These are phyloP conservation scores for Metarhizium sp. DNA, from an alignment of 2,329 filamentous ascomycete genomes.

Conservation along the genomic window DNA sequence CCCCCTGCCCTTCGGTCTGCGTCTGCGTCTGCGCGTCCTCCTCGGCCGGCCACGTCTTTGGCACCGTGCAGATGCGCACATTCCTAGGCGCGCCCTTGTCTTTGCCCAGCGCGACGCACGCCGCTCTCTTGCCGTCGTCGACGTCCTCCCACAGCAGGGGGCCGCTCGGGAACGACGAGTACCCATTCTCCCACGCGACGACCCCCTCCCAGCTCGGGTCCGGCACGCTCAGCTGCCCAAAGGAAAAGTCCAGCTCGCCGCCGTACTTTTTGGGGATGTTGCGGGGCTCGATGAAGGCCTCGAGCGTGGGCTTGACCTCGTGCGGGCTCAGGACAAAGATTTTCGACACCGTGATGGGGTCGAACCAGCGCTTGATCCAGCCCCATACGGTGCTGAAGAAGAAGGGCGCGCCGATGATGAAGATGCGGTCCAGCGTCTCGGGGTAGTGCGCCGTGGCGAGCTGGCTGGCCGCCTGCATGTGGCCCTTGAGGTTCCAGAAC, in stretches of 20 bases:
- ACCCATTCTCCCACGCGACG: conserved; percentile 41
- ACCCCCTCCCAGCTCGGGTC: conserved; percentile 50
- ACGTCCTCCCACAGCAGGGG: conserved; percentile 47
- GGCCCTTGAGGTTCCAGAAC: conserved; percentile 88
- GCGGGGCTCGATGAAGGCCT: conserved; percentile 68
- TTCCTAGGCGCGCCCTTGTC: conserved; percentile 33
- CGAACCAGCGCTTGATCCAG: conserved; percentile 94
- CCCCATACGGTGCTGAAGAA: conserved; percentile 94
- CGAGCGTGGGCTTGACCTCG: conserved; percentile 69
- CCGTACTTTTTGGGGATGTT: conserved; percentile 89
- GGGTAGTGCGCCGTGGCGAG: conserved; percentile 91
- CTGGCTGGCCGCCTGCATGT: conserved; percentile 88
- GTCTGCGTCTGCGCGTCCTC: conserved; percentile 4
- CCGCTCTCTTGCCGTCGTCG: conserved; percentile 34
- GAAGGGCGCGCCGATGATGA: conserved; percentile 76
- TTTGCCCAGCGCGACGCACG: conserved; percentile 44
- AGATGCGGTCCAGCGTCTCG: conserved; percentile 64
- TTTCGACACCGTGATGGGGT: conserved; percentile 88
- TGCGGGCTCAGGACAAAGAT: conserved; percentile 76
- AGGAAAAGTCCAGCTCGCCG: conserved; percentile 74
- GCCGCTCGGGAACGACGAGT: conserved; percentile 44
- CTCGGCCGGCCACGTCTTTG: conserved; percentile 24
- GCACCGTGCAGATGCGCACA: conserved; percentile 42
- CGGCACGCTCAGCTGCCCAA: conserved; percentile 64
- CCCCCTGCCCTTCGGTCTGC: neutral